Evolutionary conservation across 106 monocot species (phyloP).

Genomic region (Apostasia ramifera): DNA sequence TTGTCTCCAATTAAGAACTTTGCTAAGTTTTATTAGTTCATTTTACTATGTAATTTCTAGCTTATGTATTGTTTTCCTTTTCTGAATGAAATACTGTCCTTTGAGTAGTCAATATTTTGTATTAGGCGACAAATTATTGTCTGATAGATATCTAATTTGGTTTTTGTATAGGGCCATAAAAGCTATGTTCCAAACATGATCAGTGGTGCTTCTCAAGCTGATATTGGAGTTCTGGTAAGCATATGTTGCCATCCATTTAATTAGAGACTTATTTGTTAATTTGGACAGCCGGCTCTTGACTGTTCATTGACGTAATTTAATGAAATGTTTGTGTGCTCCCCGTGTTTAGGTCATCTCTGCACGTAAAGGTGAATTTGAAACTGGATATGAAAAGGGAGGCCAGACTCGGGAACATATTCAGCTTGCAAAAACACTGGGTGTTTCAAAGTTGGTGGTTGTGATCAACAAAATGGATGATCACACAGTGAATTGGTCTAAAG

Average conservation of each 20-base stretch:
- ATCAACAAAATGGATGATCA: constrained; percentile 98
- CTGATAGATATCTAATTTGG: constrained; percentile 1
- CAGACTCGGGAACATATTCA: constrained; percentile 93
- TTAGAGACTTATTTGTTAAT: background rate
- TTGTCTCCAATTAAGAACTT: no score
- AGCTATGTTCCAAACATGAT: constrained; percentile 99
- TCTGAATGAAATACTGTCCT: no score
- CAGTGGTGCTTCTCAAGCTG: constrained; percentile 99
- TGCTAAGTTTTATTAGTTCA: no score
- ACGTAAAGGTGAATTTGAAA: constrained; percentile 98
- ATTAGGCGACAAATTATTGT: no score
- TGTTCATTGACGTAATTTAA: background rate
- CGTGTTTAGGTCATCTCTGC: constrained; percentile 88
- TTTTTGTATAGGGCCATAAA: constrained; percentile 76
- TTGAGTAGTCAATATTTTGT: no score
- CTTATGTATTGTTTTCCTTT: no score
- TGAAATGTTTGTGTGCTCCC: background rate
- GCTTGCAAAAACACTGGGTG: constrained; percentile 94
- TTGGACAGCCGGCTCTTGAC: no score
- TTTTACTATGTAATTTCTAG: no score
- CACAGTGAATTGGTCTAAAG: constrained; percentile 90
- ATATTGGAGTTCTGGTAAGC: constrained; percentile 87
- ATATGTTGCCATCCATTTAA: constrained; percentile 1
- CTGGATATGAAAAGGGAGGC: constrained; percentile 95
- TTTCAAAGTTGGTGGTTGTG: constrained; percentile 86